phyloP scores from a whole-genome alignment of 257 asterid genomes.

The Galeopsis tetrahit region DNA sequence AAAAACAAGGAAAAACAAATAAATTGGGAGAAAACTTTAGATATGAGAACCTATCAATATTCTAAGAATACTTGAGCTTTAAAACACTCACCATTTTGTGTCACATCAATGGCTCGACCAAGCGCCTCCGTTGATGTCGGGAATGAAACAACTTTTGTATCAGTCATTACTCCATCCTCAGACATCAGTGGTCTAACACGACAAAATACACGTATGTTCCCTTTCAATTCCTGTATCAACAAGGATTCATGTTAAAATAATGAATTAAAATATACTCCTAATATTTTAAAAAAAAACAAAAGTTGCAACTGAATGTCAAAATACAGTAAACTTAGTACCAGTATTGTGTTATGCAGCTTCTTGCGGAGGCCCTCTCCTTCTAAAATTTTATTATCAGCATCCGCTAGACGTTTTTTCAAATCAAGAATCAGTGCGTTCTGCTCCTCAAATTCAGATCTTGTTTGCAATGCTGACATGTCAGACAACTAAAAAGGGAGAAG shows the following conservation, averaged over 20 bases:
- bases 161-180: constrained; percentile 70
- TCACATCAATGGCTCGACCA: constrained; percentile 82
- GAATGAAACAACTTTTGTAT: constrained; percentile 71
- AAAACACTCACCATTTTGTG: constrained; percentile 64
- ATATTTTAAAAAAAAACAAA: not conserved
- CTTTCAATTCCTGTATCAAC: constrained; percentile 79
- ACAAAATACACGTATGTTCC: constrained; percentile 93
- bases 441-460: constrained; percentile 73
- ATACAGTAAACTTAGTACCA: constrained; percentile 50
- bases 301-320: not conserved
- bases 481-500: constrained; percentile 53
- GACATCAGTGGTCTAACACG: constrained; percentile 85
- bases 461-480: constrained; percentile 64
- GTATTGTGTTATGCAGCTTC: constrained; percentile 87
- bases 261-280: not conserved
- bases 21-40: constrained; percentile 8
- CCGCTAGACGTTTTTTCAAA: constrained; percentile 68
- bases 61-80: not conserved
- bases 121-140: constrained; percentile 70
- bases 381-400: constrained; percentile 73
- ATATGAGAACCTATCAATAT: constrained; percentile 7
- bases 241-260: constrained; percentile 9
- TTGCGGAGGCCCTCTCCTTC: constrained; percentile 94
- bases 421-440: constrained; percentile 56
- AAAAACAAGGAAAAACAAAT: constrained; percentile 22